Base-by-base conservation (phyloP, 2,329 filamentous ascomycete species). In the Nectriaceae sp. region DNA sequence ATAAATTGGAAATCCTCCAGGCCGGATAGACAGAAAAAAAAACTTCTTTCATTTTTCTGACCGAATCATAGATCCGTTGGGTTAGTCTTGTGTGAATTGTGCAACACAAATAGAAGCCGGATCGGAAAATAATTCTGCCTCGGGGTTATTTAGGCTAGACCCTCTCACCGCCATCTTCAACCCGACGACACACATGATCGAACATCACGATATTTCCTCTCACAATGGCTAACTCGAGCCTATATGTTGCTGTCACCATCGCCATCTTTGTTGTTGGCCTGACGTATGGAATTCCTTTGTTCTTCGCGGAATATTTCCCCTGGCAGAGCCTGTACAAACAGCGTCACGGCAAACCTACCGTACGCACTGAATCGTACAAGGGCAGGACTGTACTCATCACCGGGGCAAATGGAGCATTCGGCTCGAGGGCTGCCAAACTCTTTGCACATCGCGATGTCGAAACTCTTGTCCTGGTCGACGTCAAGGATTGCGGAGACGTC, bases 381-480 rank as follows among this genome's bases (percentile, higher is more conserved):
- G 68, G 68, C 26, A 57, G 68, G 13, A 70, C 68, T 4, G 68
- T 55, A 1, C 58, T 71, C 4, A 65, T 70, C 41, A 70, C 67
- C 1, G 67, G 67, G 13, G 67, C 67, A 0, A 69, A 69, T 33
- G 66, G 68, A 10, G 68, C 68, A 2, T 71, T 63, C 38, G 69
- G 69, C 1, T 70, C 66, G 0, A 56, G 68, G 4, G 66, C 67
- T 4, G 65, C 68, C 10, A 68, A 65, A 46, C 55, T 70, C 5
- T 69, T 71, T 49, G 68, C 69, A 2, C 49, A 60, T 18, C 62
- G 63, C 39, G 64, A 67, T 39, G 53, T 70, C 8, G 59, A 61
- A 13, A 71, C 66, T 3, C 62, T 71, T 31, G 60, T 71, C 20
- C 61, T 71, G 2, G 68, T 70, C 11, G 68, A 71, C 35, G 62